A percentile compares a stretch with the other conserved stretches of the same genome.
Conservation (phyloP, 306 rosid species). For the Rubus idaeus region DNA sequence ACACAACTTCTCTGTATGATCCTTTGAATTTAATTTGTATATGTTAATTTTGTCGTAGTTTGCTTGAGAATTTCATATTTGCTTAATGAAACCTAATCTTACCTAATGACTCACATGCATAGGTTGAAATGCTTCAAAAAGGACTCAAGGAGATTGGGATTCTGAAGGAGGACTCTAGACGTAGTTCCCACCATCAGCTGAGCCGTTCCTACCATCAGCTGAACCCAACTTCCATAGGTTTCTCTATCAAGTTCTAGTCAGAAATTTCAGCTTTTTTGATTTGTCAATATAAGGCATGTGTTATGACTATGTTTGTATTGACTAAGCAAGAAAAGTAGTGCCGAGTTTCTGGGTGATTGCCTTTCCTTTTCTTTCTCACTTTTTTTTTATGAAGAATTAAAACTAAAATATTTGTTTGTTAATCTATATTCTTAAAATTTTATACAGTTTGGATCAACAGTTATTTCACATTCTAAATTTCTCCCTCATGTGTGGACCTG, state of each 20-base stretch:
- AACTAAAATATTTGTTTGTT: not conserved
- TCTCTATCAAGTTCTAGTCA: conserved; percentile 17
- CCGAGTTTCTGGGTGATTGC: not conserved
- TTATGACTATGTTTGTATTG: not conserved
- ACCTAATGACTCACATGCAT: conserved; percentile 22
- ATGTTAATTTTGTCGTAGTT: not conserved
- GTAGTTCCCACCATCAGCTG: conserved; percentile 65
- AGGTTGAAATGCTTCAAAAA: conserved; percentile 75
- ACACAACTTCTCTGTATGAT: conserved; percentile 74
- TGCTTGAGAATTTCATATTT: conserved; percentile 8
- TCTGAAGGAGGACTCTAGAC: conserved; percentile 49
- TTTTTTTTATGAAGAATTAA: not conserved
- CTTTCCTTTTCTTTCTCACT: not conserved
- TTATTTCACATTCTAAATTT: not conserved
- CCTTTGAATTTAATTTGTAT: not conserved
- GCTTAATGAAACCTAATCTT: not conserved
- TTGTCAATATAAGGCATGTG: conserved; percentile 8
- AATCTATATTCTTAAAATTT: not conserved
- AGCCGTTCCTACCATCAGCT: conserved; percentile 67
- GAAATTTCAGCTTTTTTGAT: conserved; percentile 4
- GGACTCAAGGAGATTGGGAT: conserved; percentile 83
- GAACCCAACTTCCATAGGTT: conserved; percentile 96
- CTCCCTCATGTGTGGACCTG: not conserved
- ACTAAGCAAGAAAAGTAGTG: not conserved
- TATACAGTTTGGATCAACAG: not conserved